Conservation (phyloP, 176 grass and related monocot genomes). For the Oryza meridionalis region DNA sequence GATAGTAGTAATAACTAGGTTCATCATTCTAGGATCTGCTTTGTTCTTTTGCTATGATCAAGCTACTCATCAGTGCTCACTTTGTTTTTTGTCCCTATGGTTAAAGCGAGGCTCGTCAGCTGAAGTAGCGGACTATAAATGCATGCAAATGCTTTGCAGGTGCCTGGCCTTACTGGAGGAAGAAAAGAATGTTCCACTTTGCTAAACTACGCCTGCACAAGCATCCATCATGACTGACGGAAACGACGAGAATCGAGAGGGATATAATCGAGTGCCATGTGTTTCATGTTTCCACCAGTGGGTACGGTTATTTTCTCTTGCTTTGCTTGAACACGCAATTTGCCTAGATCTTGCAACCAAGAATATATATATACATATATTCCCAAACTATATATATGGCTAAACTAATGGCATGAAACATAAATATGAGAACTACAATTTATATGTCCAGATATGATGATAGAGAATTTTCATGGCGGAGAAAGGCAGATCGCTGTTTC, state of each 20-base stretch:
- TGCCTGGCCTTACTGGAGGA: slow-evolving; percentile 35
- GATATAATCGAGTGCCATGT: neutral
- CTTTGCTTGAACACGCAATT: slow-evolving; percentile 18
- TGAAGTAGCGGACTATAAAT: slow-evolving; percentile 50
- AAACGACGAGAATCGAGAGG: neutral
- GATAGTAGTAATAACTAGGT: slow-evolving; percentile 36
- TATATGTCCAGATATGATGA: slow-evolving; percentile 5
- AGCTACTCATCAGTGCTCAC: slow-evolving; percentile 44
- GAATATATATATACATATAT: neutral
- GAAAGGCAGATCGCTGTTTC: slow-evolving; percentile 50
- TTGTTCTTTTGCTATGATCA: slow-evolving; percentile 60
- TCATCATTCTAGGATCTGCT: slow-evolving; percentile 47
- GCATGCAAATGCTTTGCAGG: slow-evolving; percentile 45
- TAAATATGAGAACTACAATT: neutral
- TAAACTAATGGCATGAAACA: neutral
- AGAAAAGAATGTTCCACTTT: slow-evolving; percentile 49
- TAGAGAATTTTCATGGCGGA: neutral
- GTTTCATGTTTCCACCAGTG: neutral
- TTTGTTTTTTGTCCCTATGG: slow-evolving; percentile 58
- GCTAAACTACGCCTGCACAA: slow-evolving; percentile 10
- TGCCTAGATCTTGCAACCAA: slow-evolving; percentile 1
- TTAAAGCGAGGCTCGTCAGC: slow-evolving; percentile 53
- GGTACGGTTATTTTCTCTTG: neutral
- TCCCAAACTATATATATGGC: neutral
- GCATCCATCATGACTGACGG: slow-evolving; percentile 18